A percentile compares a stretch with the other conserved stretches of the same genome.
phyloP scores from a whole-genome alignment of 805 yeast genomes.

The Metschnikowia baotianmanensis region DNA sequence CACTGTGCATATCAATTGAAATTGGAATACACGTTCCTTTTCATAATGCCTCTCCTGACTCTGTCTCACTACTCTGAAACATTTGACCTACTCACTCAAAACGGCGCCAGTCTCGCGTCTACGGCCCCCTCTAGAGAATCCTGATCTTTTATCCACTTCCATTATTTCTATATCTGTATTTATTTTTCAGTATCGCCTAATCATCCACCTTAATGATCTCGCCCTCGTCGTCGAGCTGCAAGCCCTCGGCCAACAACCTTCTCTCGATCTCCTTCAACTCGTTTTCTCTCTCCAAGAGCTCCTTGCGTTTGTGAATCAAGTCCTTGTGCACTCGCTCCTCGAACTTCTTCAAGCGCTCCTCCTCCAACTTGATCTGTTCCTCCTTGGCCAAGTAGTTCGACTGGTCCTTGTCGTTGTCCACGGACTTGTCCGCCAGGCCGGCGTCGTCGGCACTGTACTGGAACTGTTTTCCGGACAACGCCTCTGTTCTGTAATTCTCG shows the following conservation, averaged over 20 bases:
- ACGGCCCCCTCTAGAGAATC: too few relatives aligned
- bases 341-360: slow-evolving; percentile 79
- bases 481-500: slow-evolving; percentile 87
- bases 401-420: slow-evolving; percentile 13
- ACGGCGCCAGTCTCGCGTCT: too few relatives aligned
- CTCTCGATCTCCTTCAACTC: slow-evolving; percentile 82
- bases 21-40: too few relatives aligned
- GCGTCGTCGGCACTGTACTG: slow-evolving; percentile 31
- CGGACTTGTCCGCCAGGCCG: slow-evolving; percentile 8
- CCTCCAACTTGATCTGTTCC: slow-evolving; percentile 85
- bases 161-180: not conserved
- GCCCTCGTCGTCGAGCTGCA: slow-evolving; percentile 32
- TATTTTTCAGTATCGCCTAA: not conserved
- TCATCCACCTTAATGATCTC: slow-evolving; percentile 20
- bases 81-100: too few relatives aligned
- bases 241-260: slow-evolving; percentile 59
- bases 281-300: slow-evolving; percentile 77
- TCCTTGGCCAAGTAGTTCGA: slow-evolving; percentile 60
- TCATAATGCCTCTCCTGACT: too few relatives aligned
- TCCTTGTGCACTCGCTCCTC: slow-evolving; percentile 91
- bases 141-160: too few relatives aligned
- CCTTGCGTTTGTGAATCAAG: slow-evolving; percentile 74
- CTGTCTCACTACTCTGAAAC: too few relatives aligned
- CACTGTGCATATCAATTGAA: too few relatives aligned
- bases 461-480: slow-evolving; percentile 62